Conservation (phyloP, 2,329 filamentous ascomycete genomes). For the Fusarium caatingaense region DNA sequence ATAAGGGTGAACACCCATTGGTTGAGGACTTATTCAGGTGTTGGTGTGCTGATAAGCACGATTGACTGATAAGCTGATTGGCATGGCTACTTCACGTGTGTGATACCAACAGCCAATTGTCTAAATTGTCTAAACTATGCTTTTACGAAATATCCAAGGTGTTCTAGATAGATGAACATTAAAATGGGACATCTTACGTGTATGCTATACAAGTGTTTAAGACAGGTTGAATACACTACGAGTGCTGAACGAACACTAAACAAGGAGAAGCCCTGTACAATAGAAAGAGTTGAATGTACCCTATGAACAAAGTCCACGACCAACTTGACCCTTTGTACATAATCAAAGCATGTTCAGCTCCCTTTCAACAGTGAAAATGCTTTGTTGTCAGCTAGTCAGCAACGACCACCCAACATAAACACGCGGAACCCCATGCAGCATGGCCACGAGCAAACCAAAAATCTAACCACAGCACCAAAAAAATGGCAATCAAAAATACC, state of each 20-base stretch:
- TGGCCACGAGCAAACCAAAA: neutral
- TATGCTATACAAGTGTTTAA: no score
- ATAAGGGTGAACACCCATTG: neutral
- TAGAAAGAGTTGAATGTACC: no score
- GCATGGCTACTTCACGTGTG: accelerated
- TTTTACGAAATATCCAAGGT: accelerated
- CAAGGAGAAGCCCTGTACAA: neutral
- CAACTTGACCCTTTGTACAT: neutral
- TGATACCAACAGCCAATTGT: accelerated
- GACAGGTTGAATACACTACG: neutral
- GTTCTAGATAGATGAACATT: neutral
- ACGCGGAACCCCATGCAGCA: neutral
- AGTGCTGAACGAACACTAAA: neutral
- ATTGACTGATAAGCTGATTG: neutral
- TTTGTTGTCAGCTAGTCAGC: neutral
- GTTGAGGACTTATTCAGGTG: neutral
- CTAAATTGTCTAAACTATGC: accelerated
- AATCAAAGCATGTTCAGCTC: neutral
- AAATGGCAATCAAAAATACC: neutral
- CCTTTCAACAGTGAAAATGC: neutral
- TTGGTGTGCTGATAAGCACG: neutral
- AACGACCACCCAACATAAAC: neutral
- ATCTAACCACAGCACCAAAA: neutral
- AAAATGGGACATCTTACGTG: neutral
- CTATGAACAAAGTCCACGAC: neutral